Evolutionary conservation across 73 alveolate genomes (phyloP), one percentile per base, ranked within the genome.

Genomic region (Diophrys appendiculata): DNA sequence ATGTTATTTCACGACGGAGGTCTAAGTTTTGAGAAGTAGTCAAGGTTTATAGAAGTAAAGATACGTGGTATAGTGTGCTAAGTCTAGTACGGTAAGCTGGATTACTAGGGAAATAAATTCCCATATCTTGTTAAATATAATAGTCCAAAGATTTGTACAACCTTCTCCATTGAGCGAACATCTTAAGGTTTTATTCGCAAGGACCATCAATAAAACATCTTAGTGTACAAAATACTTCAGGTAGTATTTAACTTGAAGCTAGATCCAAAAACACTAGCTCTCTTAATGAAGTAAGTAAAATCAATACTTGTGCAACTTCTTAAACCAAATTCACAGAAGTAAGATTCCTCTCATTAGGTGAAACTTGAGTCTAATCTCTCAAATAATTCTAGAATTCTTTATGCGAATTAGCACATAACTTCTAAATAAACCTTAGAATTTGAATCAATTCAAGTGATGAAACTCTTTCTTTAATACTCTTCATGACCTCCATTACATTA

Each of bases 141-240:
- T 23, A 85, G 33, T 79, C 79, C 2, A 85, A 11, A 22, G 77
- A 18, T 60, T 77, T 85, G 52, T 72, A 72, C 0, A 87, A 65
- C 72, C 73, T 87, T 55, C 73, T 72, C 83, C 84, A 72, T 3
- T 35, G 3, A 5, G 90, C 94, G 14, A 87, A 54, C 23, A 55
- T 32, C 2, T 26, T 26, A 33, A 72, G 74, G 68, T 81, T 87
- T 1, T 33, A 78, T 0, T 30, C 75, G 68, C 88, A 68, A 2
- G 94, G 94, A 0, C 94, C 94, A 30, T 65, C 22, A 23, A 88
- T 31, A 0, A 80, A 53, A 29, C 33, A 81, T 22, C 67, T 82
- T 35, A 87, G 31, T n/a, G 94, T 53, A 0, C 52, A 54, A 26
- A 85, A 80, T 3, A 52, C 26, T 64, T 79, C 72, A 2, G 60